Evolutionary conservation across 768 basidiomycete species (phyloP).

Genomic region (Mycena crocata): DNA sequence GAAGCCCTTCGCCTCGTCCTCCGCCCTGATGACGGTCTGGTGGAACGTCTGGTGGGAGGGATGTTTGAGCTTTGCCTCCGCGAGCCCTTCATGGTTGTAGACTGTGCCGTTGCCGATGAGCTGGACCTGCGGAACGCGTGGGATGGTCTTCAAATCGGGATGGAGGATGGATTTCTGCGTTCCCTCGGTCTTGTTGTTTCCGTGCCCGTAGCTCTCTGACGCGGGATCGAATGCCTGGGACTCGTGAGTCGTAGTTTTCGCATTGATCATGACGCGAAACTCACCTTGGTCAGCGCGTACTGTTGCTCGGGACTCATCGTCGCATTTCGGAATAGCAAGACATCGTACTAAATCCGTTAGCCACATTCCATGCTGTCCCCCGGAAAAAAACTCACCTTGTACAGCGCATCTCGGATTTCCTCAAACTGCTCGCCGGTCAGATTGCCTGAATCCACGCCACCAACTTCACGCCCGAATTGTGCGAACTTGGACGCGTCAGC

Average conservation of each 20-base stretch:
- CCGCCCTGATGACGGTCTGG: constrained; percentile 77
- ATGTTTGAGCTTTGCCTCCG: constrained; percentile 84
- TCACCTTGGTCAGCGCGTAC: constrained; percentile 87
- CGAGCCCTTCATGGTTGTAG: constrained; percentile 84
- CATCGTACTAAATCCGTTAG: constrained; percentile 62
- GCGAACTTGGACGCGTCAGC: constrained; percentile 75
- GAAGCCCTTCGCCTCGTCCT: constrained; percentile 78
- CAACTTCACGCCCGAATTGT: constrained; percentile 83
- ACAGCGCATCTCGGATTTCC: constrained; percentile 77
- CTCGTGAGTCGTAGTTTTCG: not conserved
- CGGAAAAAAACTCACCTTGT: constrained; percentile 66
- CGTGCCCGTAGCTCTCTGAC: constrained; percentile 81
- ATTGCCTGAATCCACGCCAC: constrained; percentile 74
- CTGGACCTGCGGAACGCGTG: constrained; percentile 89
- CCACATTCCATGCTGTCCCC: not conserved
- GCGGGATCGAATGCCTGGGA: constrained; percentile 78
- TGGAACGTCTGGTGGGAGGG: constrained; percentile 90
- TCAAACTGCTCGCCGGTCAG: constrained; percentile 71
- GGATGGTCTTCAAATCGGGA: constrained; percentile 92
- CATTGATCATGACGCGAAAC: constrained; percentile 23
- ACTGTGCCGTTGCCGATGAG: constrained; percentile 91
- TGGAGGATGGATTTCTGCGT: constrained; percentile 86
- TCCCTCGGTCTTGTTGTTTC: constrained; percentile 85
- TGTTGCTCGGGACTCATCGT: constrained; percentile 84
- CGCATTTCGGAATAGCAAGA: constrained; percentile 79